A percentile compares a stretch with the other conserved stretches of the same genome.
phyloP scores from a whole-genome alignment of 805 yeast species.

The Myxozyma neotropica region DNA sequence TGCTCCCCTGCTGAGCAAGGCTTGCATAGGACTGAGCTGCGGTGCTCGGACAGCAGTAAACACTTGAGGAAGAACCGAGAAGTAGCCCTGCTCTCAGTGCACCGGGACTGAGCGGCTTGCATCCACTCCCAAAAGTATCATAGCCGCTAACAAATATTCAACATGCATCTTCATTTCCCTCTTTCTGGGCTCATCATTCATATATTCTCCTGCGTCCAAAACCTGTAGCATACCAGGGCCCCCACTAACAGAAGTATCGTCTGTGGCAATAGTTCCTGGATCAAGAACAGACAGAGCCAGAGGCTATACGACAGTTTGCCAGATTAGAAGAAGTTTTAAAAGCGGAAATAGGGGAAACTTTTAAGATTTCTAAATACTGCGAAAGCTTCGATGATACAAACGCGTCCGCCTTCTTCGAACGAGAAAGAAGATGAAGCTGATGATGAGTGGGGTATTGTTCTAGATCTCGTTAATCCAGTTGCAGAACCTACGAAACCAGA shows the following conservation, averaged over 20 bases:
- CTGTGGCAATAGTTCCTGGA: slow-evolving; percentile 1
- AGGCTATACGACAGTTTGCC: no score
- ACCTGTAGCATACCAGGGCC: background rate
- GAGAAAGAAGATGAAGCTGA: background rate
- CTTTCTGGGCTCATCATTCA: slow-evolving; percentile 1
- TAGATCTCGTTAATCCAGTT: background rate
- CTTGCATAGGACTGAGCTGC: no score
- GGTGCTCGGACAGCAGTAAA: no score
- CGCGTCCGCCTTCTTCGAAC: background rate
- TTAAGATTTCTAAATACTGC: slow-evolving; percentile 56
- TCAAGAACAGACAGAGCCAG: slow-evolving; percentile 8
- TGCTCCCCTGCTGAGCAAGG: no score
- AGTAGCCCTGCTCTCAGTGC: no score
- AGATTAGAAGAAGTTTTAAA: slow-evolving; percentile 61
- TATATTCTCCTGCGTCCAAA: slow-evolving; percentile 1
- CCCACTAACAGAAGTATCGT: slow-evolving; percentile 7
- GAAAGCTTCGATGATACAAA: background rate
- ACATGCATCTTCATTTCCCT: slow-evolving; percentile 24
- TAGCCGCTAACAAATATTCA: slow-evolving; percentile 14
- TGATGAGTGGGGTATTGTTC: slow-evolving; percentile 28
- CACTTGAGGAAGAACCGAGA: no score
- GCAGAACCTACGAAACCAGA: background rate
- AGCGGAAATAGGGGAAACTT: slow-evolving; percentile 60
- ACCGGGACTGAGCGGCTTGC: no score
- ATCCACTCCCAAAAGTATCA: no score